These are phyloP conservation scores for Diaporthe sp. DNA, from an alignment of 2,329 filamentous ascomycete species.

Conservation along the genomic window DNA sequence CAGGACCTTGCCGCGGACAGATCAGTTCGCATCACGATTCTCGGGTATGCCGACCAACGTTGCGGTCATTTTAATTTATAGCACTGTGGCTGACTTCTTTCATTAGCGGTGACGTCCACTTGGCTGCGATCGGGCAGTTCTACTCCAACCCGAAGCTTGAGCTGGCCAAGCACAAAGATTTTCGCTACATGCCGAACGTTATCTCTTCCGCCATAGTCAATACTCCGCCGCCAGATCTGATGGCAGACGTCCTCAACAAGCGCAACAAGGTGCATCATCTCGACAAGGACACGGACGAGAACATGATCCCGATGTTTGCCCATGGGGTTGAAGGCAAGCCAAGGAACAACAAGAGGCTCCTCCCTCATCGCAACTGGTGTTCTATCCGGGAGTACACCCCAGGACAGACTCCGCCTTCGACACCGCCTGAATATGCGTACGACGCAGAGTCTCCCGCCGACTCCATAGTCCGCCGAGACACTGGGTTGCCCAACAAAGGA, in stretches of 20 bases:
- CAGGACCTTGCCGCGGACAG: constrained; percentile 95
- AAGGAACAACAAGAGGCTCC: constrained; percentile 89
- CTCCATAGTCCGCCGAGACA: constrained; percentile 51
- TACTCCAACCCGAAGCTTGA: constrained; percentile 88
- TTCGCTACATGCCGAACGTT: constrained; percentile 96
- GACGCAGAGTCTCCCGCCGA: constrained; percentile 56
- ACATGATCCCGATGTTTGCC: constrained; percentile 94
- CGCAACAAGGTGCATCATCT: constrained; percentile 86
- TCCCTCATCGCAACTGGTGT: constrained; percentile 96
- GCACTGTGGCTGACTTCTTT: constrained; percentile 15
- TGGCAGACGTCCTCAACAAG: constrained; percentile 94
- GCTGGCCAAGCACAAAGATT: constrained; percentile 89
- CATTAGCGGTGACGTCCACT: constrained; percentile 87
- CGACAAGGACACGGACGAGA: constrained; percentile 86
- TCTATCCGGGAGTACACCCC: constrained; percentile 89
- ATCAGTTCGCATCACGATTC: constrained; percentile 89
- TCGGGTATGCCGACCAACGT: constrained; percentile 67
- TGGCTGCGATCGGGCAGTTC: constrained; percentile 94
- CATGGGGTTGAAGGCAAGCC: constrained; percentile 90
- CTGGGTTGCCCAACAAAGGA: constrained; percentile 47
- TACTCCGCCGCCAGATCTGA: constrained; percentile 85
- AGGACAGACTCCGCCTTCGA: constrained; percentile 78
- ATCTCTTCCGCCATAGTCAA: constrained; percentile 96
- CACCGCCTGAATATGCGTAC: constrained; percentile 69
- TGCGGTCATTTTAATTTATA: background rate